These are phyloP conservation scores for Aspergillus eucalypticola DNA, from an alignment of 2,329 filamentous ascomycete genomes.

Conservation along the genomic window DNA sequence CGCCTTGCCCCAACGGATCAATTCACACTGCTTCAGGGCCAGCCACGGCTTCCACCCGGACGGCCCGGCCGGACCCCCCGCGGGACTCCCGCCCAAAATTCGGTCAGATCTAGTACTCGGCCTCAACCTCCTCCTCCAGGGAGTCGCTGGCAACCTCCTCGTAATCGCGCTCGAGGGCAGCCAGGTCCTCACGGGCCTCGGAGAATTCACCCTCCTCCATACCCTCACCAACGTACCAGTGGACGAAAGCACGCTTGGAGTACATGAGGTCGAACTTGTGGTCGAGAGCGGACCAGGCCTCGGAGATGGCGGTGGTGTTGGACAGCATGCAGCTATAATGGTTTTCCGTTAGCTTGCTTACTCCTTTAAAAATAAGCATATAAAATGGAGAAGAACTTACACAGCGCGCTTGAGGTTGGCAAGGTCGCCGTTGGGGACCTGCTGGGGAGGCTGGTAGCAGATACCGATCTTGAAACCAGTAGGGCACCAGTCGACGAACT, in stretches of 20 bases:
- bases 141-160: slow-evolving; percentile 97
- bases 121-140: slow-evolving; percentile 80
- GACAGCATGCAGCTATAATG: slow-evolving; percentile 78
- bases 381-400: slow-evolving; percentile 58
- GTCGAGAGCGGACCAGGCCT: slow-evolving; percentile 94
- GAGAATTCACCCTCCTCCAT: slow-evolving; percentile 99
- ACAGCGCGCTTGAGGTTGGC: slow-evolving; percentile 98
- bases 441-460: slow-evolving; percentile 97
- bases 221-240: slow-evolving; percentile 99
- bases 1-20: slow-evolving; percentile 27
- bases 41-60: slow-evolving; percentile 10
- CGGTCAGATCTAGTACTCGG: slow-evolving; percentile 72
- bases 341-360: neutral
- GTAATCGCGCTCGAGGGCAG: slow-evolving; percentile 96
- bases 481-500: slow-evolving; percentile 99
- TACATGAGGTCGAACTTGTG: slow-evolving; percentile 99
- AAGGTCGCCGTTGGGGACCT: slow-evolving; percentile 94
- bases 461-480: slow-evolving; percentile 99
- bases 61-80: slow-evolving; percentile 6
- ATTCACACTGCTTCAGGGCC: slow-evolving; percentile 22
- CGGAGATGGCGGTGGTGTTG: slow-evolving; percentile 95
- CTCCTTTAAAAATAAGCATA: neutral
- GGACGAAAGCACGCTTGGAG: slow-evolving; percentile 99
- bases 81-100: slow-evolving; percentile 19
- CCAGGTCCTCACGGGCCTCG: slow-evolving; percentile 97